These are phyloP conservation scores for Ophiocordyceps robertsii DNA, from an alignment of 2,329 filamentous ascomycete genomes.

Conservation along the genomic window DNA sequence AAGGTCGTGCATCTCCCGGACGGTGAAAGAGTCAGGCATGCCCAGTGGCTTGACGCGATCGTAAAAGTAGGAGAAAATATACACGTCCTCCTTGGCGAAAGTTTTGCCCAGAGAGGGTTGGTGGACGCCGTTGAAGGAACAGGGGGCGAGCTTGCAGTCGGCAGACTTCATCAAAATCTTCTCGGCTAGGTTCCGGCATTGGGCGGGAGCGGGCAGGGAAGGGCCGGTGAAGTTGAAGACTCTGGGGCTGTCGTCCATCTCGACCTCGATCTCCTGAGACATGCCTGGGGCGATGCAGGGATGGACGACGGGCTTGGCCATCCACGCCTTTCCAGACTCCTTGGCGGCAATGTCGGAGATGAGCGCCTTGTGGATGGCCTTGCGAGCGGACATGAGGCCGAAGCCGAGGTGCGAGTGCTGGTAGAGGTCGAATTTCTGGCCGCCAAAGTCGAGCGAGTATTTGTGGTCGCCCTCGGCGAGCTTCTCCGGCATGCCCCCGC, in stretches of 20 bases:
- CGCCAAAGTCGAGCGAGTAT: conserved; percentile 82
- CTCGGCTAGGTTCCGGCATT: conserved; percentile 84
- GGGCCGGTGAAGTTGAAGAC: conserved; percentile 85
- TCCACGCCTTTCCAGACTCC: conserved; percentile 49
- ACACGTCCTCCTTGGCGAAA: conserved; percentile 81
- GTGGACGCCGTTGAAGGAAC: conserved; percentile 95
- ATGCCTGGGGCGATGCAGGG: conserved; percentile 79
- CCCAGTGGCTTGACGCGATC: conserved; percentile 88
- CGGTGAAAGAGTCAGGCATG: conserved; percentile 95
- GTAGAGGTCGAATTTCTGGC: conserved; percentile 83
- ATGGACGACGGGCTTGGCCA: conserved; percentile 59
- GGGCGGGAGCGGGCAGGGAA: conserved; percentile 57
- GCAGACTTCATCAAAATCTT: conserved; percentile 81
- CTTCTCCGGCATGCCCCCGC: conserved; percentile 73
- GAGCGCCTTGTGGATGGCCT: conserved; percentile 67
- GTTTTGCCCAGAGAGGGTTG: conserved; percentile 88
- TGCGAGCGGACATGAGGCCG: conserved; percentile 87
- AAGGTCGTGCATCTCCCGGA: conserved; percentile 79
- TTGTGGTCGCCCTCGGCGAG: conserved; percentile 89
- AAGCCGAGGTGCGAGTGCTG: conserved; percentile 97
- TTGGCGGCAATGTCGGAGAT: conserved; percentile 58
- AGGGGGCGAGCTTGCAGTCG: conserved; percentile 72
- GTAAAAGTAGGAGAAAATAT: conserved; percentile 96
- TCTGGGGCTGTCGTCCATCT: conserved; percentile 49
- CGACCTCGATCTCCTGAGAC: conserved; percentile 58